A percentile compares a stretch with the other conserved stretches of the same genome.
Evolutionary conservation across 2,329 filamentous ascomycete genomes (phyloP).

Genomic region (Rosellinia necatrix): DNA sequence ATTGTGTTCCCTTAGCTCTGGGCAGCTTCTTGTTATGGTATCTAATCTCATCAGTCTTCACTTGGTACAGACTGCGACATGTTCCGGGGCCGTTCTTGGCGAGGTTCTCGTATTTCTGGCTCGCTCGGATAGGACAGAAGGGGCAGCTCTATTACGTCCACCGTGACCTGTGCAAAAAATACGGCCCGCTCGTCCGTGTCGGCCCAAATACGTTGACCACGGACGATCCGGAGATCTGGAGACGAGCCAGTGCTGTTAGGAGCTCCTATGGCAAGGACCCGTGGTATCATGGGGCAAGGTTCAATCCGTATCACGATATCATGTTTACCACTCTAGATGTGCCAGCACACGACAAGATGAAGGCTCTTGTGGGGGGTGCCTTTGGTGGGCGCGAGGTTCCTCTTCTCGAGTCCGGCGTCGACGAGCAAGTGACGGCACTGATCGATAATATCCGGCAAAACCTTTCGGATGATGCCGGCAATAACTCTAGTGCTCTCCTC

Average conservation of each 20-base stretch:
- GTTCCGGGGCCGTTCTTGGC: slow-evolving; percentile 47
- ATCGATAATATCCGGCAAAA: slow-evolving; percentile 47
- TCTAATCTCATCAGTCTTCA: neutral
- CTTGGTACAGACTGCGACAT: slow-evolving; percentile 46
- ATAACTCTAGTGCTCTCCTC: neutral
- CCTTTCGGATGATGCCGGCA: neutral
- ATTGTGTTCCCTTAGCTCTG: neutral
- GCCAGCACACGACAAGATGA: slow-evolving; percentile 46
- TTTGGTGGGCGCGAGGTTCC: slow-evolving; percentile 35
- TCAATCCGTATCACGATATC: slow-evolving; percentile 60
- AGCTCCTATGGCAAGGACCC: slow-evolving; percentile 44
- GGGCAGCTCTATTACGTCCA: neutral
- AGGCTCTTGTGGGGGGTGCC: slow-evolving; percentile 45
- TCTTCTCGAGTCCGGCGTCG: slow-evolving; percentile 44
- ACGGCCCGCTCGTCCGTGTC: slow-evolving; percentile 47
- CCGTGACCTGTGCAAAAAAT: slow-evolving; percentile 24
- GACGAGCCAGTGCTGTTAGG: slow-evolving; percentile 45
- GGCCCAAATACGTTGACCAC: slow-evolving; percentile 50
- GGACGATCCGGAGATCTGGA: slow-evolving; percentile 46
- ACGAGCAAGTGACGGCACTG: slow-evolving; percentile 49
- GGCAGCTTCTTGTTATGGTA: slow-evolving; percentile 7
- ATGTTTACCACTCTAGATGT: slow-evolving; percentile 55
- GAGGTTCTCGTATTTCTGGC: slow-evolving; percentile 47
- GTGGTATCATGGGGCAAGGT: slow-evolving; percentile 55
- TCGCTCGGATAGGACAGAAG: slow-evolving; percentile 36